Evolutionary conservation across 495 filamentous ascomycete genomes (phyloP), one percentile per base, ranked within the genome.

Genomic region (Chaetomidium leptoderma): DNA sequence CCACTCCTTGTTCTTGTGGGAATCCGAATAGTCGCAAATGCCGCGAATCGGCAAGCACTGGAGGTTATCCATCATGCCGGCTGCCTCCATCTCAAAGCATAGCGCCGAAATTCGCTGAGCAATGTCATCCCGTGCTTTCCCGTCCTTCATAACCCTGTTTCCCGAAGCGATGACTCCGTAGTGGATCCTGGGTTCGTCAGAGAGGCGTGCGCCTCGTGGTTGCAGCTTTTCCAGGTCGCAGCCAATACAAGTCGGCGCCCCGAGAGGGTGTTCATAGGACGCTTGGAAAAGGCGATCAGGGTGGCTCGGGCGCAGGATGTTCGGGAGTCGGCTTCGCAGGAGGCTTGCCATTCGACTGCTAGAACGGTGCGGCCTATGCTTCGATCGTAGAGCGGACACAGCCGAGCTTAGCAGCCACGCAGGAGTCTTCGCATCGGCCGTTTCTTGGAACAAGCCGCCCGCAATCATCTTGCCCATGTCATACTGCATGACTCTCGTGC

Each of bases 131-230:
- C 76, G 63, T 6, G 48, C 46, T 4, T 37, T 55, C 16, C 64
- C 65, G 58, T 70, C 42, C 40, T 65, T 76, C 45, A 77, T 71
- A 16, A 77, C 71, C 48, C 67, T 61, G 54, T 74, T 74, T 8
- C 65, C 74, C 13, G 71, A 78, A 14, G 65, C 73, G 57, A 78
- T 74, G 4, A 64, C 63, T n/a, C 76, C 72, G 36, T 76, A 76
- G 56, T 75, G 52, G 42, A 56, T 56, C 29, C 53, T 59, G 21
- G 56, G 33, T 47, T 56, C 53, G 39, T 56, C 42, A 56, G 53
- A 57, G 35, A 42, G 7, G 50, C 55, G 55, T 4, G 8, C 27
- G 40, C 5, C 40, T 47, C 53, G 39, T 19, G 53, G 53, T 14
- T 56, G 43, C 42, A 56, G 53, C 53, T 47, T 56, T n/a, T 45